These are phyloP conservation scores for Rhizopogon vesiculosus DNA, from an alignment of 768 basidiomycete genomes.

Conservation along the genomic window DNA sequence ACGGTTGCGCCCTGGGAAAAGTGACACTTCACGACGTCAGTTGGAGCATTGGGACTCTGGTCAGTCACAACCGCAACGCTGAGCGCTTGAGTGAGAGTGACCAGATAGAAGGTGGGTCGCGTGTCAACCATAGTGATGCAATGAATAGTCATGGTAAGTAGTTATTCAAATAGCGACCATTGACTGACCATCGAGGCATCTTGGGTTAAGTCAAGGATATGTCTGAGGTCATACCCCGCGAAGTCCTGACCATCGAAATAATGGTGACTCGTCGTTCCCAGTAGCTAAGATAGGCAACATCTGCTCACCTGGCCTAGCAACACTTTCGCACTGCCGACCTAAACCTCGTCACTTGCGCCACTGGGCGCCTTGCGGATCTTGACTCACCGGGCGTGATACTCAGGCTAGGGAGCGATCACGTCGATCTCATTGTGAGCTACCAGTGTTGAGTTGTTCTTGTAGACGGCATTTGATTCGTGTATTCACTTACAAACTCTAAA, in stretches of 20 bases:
- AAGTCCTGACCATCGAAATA: slow-evolving; percentile 33
- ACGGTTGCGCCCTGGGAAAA: too few species aligned
- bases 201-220: slow-evolving; percentile 32
- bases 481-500: slow-evolving; percentile 37
- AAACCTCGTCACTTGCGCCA: slow-evolving; percentile 32
- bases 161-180: background rate
- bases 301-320: slow-evolving; percentile 55
- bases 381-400: slow-evolving; percentile 54
- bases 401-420: slow-evolving; percentile 57
- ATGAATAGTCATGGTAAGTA: too few species aligned
- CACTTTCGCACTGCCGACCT: slow-evolving; percentile 63
- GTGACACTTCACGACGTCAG: too few species aligned
- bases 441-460: background rate
- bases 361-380: slow-evolving; percentile 40
- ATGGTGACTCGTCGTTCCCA: slow-evolving; percentile 37
- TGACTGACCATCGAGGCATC: slow-evolving; percentile 34
- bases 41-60: too few species aligned
- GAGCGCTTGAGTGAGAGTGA: too few species aligned
- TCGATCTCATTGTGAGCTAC: slow-evolving; percentile 52
- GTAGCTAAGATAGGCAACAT: background rate
- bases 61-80: too few species aligned
- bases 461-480: background rate
- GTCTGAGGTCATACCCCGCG: slow-evolving; percentile 21
- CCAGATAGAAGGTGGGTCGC: too few species aligned
- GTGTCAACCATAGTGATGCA: too few species aligned